Percentiles rank a stretch among this genome's conserved stretches.
phyloP scores from a whole-genome alignment of 768 basidiomycete species.

The Megacollybia marginata region DNA sequence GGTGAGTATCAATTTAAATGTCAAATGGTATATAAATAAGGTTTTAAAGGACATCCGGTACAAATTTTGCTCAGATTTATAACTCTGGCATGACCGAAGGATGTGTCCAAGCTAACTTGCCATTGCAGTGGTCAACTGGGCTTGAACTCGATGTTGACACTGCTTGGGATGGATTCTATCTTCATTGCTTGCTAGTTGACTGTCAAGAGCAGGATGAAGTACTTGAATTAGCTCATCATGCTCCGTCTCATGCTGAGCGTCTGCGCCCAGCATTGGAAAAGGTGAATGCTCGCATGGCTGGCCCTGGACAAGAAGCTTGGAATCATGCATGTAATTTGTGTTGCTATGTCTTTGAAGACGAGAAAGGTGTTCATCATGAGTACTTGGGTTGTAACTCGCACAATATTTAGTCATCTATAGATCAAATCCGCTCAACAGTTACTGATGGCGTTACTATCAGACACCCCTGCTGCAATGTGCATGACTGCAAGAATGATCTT shows the following conservation, averaged over 20 bases:
- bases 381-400: slow-evolving; percentile 4
- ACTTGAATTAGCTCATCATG: not conserved
- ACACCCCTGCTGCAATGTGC: slow-evolving; percentile 16
- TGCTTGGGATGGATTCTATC: not conserved
- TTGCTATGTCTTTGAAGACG: slow-evolving; percentile 8
- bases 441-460: slow-evolving; percentile 20
- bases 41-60: not conserved
- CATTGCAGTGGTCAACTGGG: slow-evolving; percentile 1
- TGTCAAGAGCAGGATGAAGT: not conserved
- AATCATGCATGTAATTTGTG: slow-evolving; percentile 22
- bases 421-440: too few relatives aligned
- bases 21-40: too few relatives aligned
- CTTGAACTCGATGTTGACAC: not conserved
- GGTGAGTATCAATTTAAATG: too few relatives aligned
- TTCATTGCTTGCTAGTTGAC: not conserved
- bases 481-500: slow-evolving; percentile 15
- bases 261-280: not conserved
- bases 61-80: not conserved
- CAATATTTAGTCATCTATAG: slow-evolving; percentile 18
- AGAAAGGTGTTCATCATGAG: slow-evolving; percentile 6
- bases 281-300: not conserved
- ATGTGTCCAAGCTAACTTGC: not conserved
- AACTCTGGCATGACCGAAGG: not conserved
- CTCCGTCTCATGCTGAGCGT: not conserved
- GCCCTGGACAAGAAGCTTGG: too few relatives aligned